A percentile compares a stretch with the other conserved stretches of the same genome.
Evolutionary conservation across 192 early-diverging fungal genomes (phyloP).

Genomic region (Podila epigama): DNA sequence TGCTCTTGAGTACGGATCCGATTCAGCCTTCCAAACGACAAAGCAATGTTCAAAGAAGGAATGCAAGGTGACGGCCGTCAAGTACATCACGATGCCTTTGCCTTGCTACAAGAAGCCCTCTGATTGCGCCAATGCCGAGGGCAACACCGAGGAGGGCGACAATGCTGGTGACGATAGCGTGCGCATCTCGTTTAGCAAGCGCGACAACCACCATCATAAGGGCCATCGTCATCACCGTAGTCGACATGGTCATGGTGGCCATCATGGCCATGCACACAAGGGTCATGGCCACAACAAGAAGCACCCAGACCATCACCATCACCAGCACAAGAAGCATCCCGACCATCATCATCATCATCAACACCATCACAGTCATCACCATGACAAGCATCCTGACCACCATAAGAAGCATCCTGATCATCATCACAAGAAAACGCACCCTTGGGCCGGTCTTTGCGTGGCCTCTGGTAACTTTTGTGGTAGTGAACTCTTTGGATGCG

Average conservation of each 20-base stretch:
- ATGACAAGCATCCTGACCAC: background rate
- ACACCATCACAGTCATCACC: constrained; percentile 1
- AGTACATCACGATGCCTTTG: background rate
- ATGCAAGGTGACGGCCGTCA: background rate
- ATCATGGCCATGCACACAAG: background rate
- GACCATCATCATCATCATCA: background rate
- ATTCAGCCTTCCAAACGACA: background rate
- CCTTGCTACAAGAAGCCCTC: background rate
- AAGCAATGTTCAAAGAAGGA: background rate
- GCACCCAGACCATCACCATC: background rate
- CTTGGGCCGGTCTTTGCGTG: constrained; percentile 5
- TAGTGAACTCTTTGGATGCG: constrained; percentile 3
- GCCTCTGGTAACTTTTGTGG: background rate
- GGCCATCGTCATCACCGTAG: background rate
- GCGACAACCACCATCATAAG: no score
- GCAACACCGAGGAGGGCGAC: background rate
- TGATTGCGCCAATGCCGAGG: background rate
- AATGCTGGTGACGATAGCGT: background rate
- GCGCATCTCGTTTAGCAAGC: no score
- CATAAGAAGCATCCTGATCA: background rate
- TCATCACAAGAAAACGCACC: background rate
- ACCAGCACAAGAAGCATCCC: background rate
- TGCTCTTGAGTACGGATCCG: background rate
- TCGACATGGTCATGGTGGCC: background rate
- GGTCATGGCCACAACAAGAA: background rate